Conservation (phyloP, 2,329 filamentous ascomycete genomes). For the Neonectria sp. region DNA sequence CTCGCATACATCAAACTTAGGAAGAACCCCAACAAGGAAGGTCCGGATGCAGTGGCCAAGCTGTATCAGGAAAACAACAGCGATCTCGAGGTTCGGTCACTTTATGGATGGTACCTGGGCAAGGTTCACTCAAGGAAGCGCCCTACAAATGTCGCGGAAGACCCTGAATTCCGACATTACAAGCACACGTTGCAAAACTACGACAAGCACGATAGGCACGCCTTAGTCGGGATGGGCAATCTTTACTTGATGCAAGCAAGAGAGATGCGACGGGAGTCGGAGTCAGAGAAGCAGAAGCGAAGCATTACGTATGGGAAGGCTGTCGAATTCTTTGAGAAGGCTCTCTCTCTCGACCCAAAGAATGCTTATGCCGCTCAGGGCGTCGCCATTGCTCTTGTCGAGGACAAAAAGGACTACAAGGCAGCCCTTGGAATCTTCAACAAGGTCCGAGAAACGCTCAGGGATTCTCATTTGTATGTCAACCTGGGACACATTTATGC, state of each 20-base stretch:
- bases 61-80: constrained; percentile 87
- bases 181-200: constrained; percentile 95
- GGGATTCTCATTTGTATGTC: constrained; percentile 89
- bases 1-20: constrained; percentile 92
- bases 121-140: constrained; percentile 85
- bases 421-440: constrained; percentile 89
- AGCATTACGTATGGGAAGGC: constrained; percentile 90
- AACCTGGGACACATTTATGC: constrained; percentile 95
- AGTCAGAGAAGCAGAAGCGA: constrained; percentile 91
- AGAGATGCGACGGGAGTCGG: constrained; percentile 93
- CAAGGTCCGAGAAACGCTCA: constrained; percentile 91
- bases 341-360: constrained; percentile 91
- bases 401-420: constrained; percentile 92
- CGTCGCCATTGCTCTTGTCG: constrained; percentile 92
- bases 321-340: constrained; percentile 99
- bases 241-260: constrained; percentile 88
- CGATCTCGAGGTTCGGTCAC: constrained; percentile 91
- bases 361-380: constrained; percentile 98
- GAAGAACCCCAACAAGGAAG: constrained; percentile 86
- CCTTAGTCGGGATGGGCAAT: constrained; percentile 97
- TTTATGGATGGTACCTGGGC: constrained; percentile 97
- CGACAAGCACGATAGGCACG: constrained; percentile 99
- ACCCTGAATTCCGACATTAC: constrained; percentile 93
- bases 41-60: constrained; percentile 87
- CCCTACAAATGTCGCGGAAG: constrained; percentile 85